Conservation (phyloP, 1,284 basidiomycete genomes). For the Kwoniella shivajii region DNA sequence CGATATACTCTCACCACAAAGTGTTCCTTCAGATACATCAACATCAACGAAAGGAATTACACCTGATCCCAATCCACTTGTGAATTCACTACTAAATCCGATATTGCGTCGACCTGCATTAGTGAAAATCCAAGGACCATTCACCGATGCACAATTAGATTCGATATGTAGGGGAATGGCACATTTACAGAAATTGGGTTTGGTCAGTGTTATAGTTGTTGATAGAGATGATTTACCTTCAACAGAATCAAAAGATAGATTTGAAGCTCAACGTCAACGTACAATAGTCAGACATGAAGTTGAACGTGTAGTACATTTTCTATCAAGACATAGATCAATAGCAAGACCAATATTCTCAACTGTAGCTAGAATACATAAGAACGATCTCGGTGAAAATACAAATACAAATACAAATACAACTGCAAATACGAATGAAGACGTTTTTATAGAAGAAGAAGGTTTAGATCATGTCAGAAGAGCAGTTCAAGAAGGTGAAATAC, state of each 20-base stretch:
- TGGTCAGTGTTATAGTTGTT: slow-evolving; percentile 91
- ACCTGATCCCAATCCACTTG: slow-evolving; percentile 59
- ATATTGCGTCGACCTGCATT: slow-evolving; percentile 67
- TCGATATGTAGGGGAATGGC: slow-evolving; percentile 92
- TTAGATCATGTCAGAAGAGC: slow-evolving; percentile 82
- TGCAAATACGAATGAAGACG: slow-evolving; percentile 30
- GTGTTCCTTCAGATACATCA: slow-evolving; percentile 9
- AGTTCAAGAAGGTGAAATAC: slow-evolving; percentile 88
- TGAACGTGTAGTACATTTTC: slow-evolving; percentile 75
- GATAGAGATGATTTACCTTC: slow-evolving; percentile 79
- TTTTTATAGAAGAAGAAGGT: slow-evolving; percentile 64
- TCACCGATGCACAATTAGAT: slow-evolving; percentile 90
- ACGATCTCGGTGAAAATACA: neutral
- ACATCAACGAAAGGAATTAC: slow-evolving; percentile 20
- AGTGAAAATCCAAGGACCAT: slow-evolving; percentile 96
- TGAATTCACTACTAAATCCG: slow-evolving; percentile 82
- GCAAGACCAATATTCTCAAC: slow-evolving; percentile 85
- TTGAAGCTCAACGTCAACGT: slow-evolving; percentile 51
- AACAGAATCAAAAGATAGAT: slow-evolving; percentile 59
- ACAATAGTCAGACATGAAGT: slow-evolving; percentile 81
- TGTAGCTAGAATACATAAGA: slow-evolving; percentile 67
- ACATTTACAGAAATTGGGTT: slow-evolving; percentile 91
- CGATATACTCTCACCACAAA: slow-evolving; percentile 49
- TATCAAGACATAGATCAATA: slow-evolving; percentile 80
- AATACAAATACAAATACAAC: neutral